Percentiles rank a stretch among this genome's conserved stretches.
These are phyloP conservation scores for Aspergillus caelatus DNA, from an alignment of 2,329 filamentous ascomycete genomes.

Conservation along the genomic window DNA sequence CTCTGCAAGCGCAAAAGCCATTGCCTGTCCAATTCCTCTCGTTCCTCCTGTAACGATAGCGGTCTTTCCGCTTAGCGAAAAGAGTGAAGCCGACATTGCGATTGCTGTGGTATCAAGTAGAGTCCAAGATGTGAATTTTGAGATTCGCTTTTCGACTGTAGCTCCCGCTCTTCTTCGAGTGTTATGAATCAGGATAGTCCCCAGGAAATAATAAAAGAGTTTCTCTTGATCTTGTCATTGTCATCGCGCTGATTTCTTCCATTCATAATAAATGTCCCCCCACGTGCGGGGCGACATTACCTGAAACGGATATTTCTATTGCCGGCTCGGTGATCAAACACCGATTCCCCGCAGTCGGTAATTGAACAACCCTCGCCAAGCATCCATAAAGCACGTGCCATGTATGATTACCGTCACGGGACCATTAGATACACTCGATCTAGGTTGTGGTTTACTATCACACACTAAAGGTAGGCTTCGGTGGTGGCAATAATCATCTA, in stretches of 20 bases:
- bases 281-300: conserved; percentile 10
- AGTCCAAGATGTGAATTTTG: not conserved
- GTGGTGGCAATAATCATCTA: not conserved
- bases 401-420: conserved; percentile 12
- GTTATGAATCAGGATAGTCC: too few species aligned
- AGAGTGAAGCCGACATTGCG: conserved; percentile 39
- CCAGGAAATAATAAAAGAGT: not conserved
- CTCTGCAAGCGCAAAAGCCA: conserved; percentile 51
- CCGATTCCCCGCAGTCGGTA: conserved; percentile 20
- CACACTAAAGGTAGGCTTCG: not conserved
- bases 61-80: conserved; percentile 46
- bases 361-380: conserved; percentile 14
- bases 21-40: conserved; percentile 50
- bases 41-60: conserved; percentile 53
- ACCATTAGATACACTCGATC: not conserved
- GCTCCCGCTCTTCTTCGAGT: too few species aligned
- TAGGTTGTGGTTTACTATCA: not conserved
- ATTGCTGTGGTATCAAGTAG: conserved; percentile 1
- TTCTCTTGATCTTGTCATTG: not conserved
- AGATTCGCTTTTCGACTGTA: not conserved
- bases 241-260: not conserved
- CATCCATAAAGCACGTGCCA: conserved; percentile 3
- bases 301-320: conserved; percentile 16
- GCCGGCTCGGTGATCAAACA: conserved; percentile 17
- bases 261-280: conserved; percentile 6